Evolutionary conservation across 75 land plant species (phyloP).

Genomic region (Isoetes taiwanensis): DNA sequence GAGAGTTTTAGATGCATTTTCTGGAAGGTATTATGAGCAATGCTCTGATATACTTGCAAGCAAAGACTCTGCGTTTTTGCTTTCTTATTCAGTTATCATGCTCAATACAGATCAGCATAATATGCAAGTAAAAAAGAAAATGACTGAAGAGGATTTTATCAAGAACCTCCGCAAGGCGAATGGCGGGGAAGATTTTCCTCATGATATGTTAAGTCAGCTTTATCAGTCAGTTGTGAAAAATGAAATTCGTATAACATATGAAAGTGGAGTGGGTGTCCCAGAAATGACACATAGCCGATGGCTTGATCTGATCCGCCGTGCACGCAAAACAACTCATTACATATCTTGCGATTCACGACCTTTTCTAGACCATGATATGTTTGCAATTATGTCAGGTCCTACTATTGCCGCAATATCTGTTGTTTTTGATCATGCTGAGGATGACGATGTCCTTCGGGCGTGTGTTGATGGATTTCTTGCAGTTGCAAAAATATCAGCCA

Average conservation of each 20-base stretch:
- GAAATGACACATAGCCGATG: constrained; percentile 95
- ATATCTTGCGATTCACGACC: constrained; percentile 55
- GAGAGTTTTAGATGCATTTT: constrained; percentile 92
- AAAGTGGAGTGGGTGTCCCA: constrained; percentile 55
- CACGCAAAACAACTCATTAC: constrained; percentile 51
- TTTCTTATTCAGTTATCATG: constrained; percentile 90
- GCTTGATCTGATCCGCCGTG: constrained; percentile 78
- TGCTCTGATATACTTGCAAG: constrained; percentile 58
- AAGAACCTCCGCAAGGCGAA: constrained; percentile 75
- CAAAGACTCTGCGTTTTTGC: constrained; percentile 84
- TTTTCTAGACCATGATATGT: constrained; percentile 86
- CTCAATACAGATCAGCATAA: constrained; percentile 98
- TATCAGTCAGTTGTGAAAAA: constrained; percentile 80
- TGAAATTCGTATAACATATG: constrained; percentile 72
- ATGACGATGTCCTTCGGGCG: constrained; percentile 50
- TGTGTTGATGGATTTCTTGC: constrained; percentile 75
- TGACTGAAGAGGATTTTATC: constrained; percentile 97
- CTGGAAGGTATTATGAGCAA: constrained; percentile 91
- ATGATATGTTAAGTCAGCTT: constrained; percentile 65
- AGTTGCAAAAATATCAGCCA: constrained; percentile 71
- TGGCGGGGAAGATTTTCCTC: constrained; percentile 81
- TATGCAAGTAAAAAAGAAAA: constrained; percentile 86
- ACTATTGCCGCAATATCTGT: constrained; percentile 97
- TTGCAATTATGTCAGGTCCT: constrained; percentile 94
- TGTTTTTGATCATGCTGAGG: constrained; percentile 84